Evolutionary conservation across 1,284 basidiomycete species (phyloP).

Genomic region (Tylopilus orsonianus): DNA sequence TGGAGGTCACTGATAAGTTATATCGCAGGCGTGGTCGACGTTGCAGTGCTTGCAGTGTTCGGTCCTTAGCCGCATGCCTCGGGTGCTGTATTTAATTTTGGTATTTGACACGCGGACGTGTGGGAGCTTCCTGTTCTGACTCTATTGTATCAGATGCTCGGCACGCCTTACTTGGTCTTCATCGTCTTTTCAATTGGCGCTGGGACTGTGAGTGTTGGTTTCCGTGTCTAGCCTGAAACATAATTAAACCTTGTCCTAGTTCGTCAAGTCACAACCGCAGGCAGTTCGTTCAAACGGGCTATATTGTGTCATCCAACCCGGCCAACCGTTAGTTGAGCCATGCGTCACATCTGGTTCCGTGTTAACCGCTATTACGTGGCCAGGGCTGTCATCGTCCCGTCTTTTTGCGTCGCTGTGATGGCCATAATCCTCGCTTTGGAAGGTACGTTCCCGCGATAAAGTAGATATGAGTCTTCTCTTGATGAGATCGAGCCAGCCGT

Average conservation of each 20-base stretch:
- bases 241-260: slow-evolving; percentile 31
- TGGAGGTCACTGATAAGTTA: slow-evolving; percentile 6
- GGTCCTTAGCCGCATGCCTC: slow-evolving; percentile 17
- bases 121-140: slow-evolving; percentile 16
- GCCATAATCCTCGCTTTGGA: slow-evolving; percentile 44
- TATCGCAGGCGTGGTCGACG: slow-evolving; percentile 41
- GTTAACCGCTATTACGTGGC: slow-evolving; percentile 17
- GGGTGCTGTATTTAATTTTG: slow-evolving; percentile 19
- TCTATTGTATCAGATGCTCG: slow-evolving; percentile 34
- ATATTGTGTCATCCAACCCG: slow-evolving; percentile 45
- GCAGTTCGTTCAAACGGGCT: slow-evolving; percentile 43
- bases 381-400: slow-evolving; percentile 36
- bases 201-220: slow-evolving; percentile 23
- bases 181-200: slow-evolving; percentile 28
- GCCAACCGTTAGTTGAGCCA: slow-evolving; percentile 39
- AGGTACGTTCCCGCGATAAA: slow-evolving; percentile 32
- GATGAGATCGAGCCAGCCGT: slow-evolving; percentile 31
- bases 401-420: slow-evolving; percentile 45
- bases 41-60: slow-evolving; percentile 24
- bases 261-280: slow-evolving; percentile 35
- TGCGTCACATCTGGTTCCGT: slow-evolving; percentile 8
- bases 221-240: background rate
- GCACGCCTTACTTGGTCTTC: slow-evolving; percentile 41
- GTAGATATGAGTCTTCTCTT: slow-evolving; percentile 2
- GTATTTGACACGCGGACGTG: slow-evolving; percentile 8